These are phyloP conservation scores for Blastobotrys malaysiensis DNA, from an alignment of 1,139 yeast species.

Conservation along the genomic window DNA sequence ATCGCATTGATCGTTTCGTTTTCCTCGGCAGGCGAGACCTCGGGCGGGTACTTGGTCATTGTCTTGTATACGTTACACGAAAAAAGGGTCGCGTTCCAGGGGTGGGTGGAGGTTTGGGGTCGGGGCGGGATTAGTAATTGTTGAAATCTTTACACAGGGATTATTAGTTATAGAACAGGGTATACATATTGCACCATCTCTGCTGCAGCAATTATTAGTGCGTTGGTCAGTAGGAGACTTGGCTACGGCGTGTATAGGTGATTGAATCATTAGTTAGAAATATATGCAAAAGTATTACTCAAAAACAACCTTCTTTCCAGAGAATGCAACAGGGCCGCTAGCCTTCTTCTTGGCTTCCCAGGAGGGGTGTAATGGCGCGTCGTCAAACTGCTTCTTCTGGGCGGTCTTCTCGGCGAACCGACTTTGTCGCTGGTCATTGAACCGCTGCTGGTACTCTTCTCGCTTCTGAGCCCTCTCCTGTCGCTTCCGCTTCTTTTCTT, in stretches of 20 bases:
- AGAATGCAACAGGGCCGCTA: conserved; percentile 57
- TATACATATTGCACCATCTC: too few species aligned
- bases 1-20: conserved; percentile 28
- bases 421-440: conserved; percentile 33
- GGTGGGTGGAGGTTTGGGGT: not conserved
- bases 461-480: conserved; percentile 65
- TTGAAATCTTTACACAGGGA: not conserved
- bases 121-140: not conserved
- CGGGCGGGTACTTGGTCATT: conserved; percentile 17
- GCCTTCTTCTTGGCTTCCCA: conserved; percentile 87
- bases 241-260: not conserved
- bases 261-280: not conserved
- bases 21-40: conserved; percentile 16
- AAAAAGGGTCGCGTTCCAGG: not conserved
- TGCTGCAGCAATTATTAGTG: too few species aligned
- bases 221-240: too few species aligned
- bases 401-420: conserved; percentile 14
- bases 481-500: conserved; percentile 47
- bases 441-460: conserved; percentile 32
- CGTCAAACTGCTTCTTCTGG: conserved; percentile 26
- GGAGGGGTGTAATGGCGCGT: conserved; percentile 70
- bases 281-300: conserved; percentile 18
- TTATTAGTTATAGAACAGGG: too few species aligned
- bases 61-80: not conserved
- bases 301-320: conserved; percentile 81